These are phyloP conservation scores for Beauveria asiatica DNA, from an alignment of 2,329 filamentous ascomycete species.

Conservation along the genomic window DNA sequence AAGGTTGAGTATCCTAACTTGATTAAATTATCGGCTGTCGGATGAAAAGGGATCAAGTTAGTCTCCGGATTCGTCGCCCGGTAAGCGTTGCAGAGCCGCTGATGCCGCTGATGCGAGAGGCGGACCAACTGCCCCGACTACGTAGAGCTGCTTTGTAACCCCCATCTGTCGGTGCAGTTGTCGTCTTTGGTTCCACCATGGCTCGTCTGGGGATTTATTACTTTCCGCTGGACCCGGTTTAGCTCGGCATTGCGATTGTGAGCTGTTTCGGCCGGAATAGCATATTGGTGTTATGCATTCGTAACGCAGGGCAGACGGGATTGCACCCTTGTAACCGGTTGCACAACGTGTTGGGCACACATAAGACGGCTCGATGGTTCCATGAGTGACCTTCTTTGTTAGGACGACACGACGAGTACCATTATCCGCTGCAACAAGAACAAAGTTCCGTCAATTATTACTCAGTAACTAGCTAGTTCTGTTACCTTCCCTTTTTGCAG, in stretches of 20 bases:
- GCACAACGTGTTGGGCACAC: not conserved
- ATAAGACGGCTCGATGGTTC: not conserved
- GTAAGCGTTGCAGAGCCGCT: too few species aligned
- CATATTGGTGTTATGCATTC: too few species aligned
- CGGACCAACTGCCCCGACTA: too few species aligned
- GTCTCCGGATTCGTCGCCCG: too few species aligned
- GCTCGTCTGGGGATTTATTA: not conserved
- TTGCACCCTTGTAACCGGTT: too few species aligned
- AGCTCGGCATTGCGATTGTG: not conserved
- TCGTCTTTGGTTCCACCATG: not conserved
- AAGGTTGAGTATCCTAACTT: too few species aligned
- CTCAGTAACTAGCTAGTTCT: not conserved
- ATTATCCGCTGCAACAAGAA: not conserved
- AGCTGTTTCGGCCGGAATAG: too few species aligned
- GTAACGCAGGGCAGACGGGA: not conserved
- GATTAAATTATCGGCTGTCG: too few species aligned
- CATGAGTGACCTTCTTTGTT: not conserved
- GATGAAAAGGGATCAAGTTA: too few species aligned
- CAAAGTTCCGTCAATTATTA: not conserved
- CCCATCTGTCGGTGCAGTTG: not conserved
- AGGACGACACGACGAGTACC: not conserved
- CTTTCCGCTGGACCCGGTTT: not conserved
- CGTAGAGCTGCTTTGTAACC: too few species aligned
- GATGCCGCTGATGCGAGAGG: too few species aligned
- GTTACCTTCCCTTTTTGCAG: not conserved